phyloP scores from a whole-genome alignment of 2,329 filamentous ascomycete genomes.

The Nemania sp. region DNA sequence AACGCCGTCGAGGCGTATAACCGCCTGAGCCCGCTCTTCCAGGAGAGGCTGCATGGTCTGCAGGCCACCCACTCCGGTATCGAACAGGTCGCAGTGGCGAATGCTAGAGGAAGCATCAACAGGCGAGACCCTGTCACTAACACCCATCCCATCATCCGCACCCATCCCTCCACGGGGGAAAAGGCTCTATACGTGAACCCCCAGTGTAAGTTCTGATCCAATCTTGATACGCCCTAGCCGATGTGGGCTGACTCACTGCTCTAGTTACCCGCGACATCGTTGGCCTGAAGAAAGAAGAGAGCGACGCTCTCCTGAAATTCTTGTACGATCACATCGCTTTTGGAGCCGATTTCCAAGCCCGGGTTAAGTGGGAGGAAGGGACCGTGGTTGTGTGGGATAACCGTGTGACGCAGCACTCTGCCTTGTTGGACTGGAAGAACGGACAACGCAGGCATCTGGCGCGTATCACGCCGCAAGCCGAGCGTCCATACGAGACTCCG shows the following conservation, averaged over 20 bases:
- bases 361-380: constrained; percentile 76
- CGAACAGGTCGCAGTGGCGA: constrained; percentile 75
- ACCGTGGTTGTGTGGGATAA: constrained; percentile 90
- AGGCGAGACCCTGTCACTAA: constrained; percentile 75
- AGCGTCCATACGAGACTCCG: constrained; percentile 74
- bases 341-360: constrained; percentile 71
- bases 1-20: constrained; percentile 82
- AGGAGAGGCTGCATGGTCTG: constrained; percentile 77
- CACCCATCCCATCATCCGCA: constrained; percentile 77
- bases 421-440: constrained; percentile 79
- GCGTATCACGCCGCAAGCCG: constrained; percentile 80
- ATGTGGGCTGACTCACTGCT: constrained; percentile 6
- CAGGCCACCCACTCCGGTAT: constrained; percentile 79
- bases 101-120: constrained; percentile 69
- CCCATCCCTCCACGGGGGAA: constrained; percentile 80
- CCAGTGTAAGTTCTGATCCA: constrained; percentile 67
- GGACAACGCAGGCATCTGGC: constrained; percentile 79
- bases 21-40: constrained; percentile 77
- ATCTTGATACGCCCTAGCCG: not conserved
- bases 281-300: constrained; percentile 85
- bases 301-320: constrained; percentile 75
- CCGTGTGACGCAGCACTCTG: constrained; percentile 76
- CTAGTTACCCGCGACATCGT: constrained; percentile 78
- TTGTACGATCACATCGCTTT: constrained; percentile 74
- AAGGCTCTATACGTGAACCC: constrained; percentile 84